Evolutionary conservation across 805 yeast genomes (phyloP).

Genomic region (Wickerhamomyces subpelliculosus): DNA sequence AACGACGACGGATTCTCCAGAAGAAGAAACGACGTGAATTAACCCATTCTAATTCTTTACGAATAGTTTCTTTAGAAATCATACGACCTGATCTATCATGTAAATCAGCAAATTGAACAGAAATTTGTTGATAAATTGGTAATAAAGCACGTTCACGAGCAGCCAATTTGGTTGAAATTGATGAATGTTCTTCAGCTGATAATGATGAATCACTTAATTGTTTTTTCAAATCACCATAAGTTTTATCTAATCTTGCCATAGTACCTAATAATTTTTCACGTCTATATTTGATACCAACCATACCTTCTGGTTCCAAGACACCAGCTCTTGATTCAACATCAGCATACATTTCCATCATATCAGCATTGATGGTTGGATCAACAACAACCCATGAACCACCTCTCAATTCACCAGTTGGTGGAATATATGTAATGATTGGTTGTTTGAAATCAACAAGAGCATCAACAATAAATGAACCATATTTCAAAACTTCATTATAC

Average conservation of each 20-base stretch:
- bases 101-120: constrained; percentile 94
- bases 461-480: constrained; percentile 95
- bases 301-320: constrained; percentile 97
- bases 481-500: constrained; percentile 97
- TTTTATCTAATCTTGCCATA: constrained; percentile 82
- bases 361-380: constrained; percentile 94
- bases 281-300: constrained; percentile 97
- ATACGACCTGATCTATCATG: constrained; percentile 98
- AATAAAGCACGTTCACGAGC: constrained; percentile 74
- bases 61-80: constrained; percentile 89
- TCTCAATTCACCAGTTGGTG: constrained; percentile 97
- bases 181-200: constrained; percentile 58
- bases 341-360: constrained; percentile 99
- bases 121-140: constrained; percentile 87
- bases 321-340: constrained; percentile 95
- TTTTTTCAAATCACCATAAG: constrained; percentile 60
- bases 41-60: constrained; percentile 78
- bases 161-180: constrained; percentile 55
- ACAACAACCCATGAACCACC: constrained; percentile 99
- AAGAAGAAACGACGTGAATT: constrained; percentile 92
- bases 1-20: constrained; percentile 97
- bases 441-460: constrained; percentile 94
- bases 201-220: constrained; percentile 48
- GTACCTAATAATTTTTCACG: constrained; percentile 87
- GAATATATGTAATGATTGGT: constrained; percentile 94